Conservation (phyloP, 768 basidiomycete species). For the Cystobasidiopsis lactophilus region DNA sequence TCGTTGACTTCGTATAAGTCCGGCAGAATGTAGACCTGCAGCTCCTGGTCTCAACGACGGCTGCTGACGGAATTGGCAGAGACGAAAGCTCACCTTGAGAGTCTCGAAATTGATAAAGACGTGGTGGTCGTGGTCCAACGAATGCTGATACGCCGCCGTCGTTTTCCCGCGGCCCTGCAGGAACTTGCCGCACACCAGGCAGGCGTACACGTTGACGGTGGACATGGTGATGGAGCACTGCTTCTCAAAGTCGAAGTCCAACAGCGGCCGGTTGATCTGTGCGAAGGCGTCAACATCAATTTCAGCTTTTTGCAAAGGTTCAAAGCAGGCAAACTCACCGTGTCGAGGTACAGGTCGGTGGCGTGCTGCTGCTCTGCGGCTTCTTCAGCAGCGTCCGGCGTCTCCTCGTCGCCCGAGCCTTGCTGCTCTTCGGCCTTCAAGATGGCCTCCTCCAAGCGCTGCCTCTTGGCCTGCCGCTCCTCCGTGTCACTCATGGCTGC, state of each 20-base stretch:
- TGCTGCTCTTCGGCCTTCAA: not conserved
- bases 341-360: conserved; percentile 20
- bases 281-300: too few relatives aligned
- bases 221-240: conserved; percentile 88
- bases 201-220: conserved; percentile 94
- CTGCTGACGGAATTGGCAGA: too few relatives aligned
- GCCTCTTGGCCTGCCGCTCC: not conserved
- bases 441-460: not conserved
- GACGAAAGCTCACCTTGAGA: conserved; percentile 50
- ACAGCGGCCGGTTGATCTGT: conserved; percentile 38
- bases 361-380: not conserved
- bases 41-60: too few relatives aligned
- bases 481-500: too few relatives aligned
- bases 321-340: conserved; percentile 6
- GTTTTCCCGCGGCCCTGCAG: conserved; percentile 88
- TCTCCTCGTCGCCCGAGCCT: not conserved
- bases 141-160: conserved; percentile 88
- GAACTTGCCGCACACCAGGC: conserved; percentile 94
- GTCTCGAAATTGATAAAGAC: conserved; percentile 93
- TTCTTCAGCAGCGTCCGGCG: too few relatives aligned
- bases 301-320: not conserved
- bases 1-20: conserved; percentile 93
- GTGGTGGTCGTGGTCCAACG: conserved; percentile 93
- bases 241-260: conserved; percentile 99
- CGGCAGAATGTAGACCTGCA: conserved; percentile 82